phyloP scores from a whole-genome alignment of 192 early-diverging fungal genomes.

The Backusella westeae region DNA sequence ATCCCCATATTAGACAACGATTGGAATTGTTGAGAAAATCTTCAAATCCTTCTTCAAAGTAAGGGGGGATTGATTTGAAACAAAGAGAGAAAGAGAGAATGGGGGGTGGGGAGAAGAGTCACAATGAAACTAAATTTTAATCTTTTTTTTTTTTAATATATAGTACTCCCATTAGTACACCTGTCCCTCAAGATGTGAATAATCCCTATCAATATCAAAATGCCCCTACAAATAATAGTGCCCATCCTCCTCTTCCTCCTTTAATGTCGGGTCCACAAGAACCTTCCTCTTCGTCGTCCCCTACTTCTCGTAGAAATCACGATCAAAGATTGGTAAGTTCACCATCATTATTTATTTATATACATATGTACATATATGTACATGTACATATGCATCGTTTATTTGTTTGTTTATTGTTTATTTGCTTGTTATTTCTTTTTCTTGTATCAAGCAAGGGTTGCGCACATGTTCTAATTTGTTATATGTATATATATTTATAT shows the following conservation, averaged over 20 bases:
- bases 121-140: constrained; percentile 6
- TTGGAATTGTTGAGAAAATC: constrained; percentile 28
- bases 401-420: neutral
- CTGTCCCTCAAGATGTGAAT: constrained; percentile 35
- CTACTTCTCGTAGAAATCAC: neutral
- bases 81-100: neutral
- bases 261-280: constrained; percentile 8
- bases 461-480: neutral
- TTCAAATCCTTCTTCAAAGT: constrained; percentile 9
- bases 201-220: constrained; percentile 37
- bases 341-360: neutral
- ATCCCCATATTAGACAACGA: constrained; percentile 44
- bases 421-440: neutral
- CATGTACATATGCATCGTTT: neutral
- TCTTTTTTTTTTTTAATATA: neutral
- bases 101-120: neutral
- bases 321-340: constrained; percentile 1
- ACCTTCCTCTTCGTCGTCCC: neutral
- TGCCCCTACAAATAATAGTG: neutral
- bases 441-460: neutral
- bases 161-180: constrained; percentile 2
- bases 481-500: neutral
- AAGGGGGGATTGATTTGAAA: neutral
- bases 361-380: neutral
- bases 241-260: constrained; percentile 11